Evolutionary conservation across 2,329 filamentous ascomycete species (phyloP), one percentile per base, ranked within the genome.

Genomic region (Pezicula radicicola): DNA sequence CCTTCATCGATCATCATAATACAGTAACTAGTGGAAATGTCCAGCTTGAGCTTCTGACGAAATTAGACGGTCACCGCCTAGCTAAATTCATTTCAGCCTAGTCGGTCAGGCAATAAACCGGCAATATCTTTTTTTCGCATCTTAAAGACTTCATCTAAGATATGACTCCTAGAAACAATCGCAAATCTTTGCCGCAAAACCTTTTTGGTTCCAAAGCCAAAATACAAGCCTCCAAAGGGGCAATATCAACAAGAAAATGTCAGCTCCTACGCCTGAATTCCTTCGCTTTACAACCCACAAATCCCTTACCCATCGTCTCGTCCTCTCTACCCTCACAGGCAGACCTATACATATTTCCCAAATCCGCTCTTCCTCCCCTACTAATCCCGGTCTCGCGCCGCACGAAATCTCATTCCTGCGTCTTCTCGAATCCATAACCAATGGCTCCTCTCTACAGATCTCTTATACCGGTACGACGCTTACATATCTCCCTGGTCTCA

Each of bases 361-460:
- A 71, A 97, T 99, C 74, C 90, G 94, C 65, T 85, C 89, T 59
- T 84, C 87, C 15, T 96, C 91, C 40, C 86, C 88, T 44, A 92
- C 90, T 39, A 86, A 88, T 63, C 92, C 94, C 1, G 94, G 94
- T 64, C 88, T 99, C 50, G 87, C 90, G 49, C 87, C 91, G 46
- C 88, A 96, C 75, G 94, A 99, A 73, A 86, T 97, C 64, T 97
- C 94, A 44, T 93, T 99, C 71, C 81, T 99, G 30, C 92, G 94
- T 52, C 88, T 99, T 16, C 85, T 99, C 66, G 94, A 97, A 71
- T 82, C 90, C 60, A 80, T 99, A 63, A 99, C 94, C 66, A 99
- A 99, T 77, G 94, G 94, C 72, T 89, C 89, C 52, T 85, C 88
- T 51, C 91, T 97, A 74, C 92, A 97, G 66, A 96, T 99, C 62